phyloP scores from a whole-genome alignment of 1,139 yeast species.

The Yamadazyma membranifaciens region DNA sequence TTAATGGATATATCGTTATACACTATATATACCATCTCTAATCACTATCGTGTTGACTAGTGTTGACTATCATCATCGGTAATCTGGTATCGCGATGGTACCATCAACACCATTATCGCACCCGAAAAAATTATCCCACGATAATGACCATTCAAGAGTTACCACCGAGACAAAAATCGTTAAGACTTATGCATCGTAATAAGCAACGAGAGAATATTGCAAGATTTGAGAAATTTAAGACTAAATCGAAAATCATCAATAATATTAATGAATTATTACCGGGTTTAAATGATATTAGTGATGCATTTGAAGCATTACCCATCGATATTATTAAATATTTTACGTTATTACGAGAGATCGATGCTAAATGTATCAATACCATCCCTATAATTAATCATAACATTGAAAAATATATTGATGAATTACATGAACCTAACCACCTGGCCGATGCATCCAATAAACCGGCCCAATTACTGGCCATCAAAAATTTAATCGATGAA shows the following conservation, averaged over 20 bases:
- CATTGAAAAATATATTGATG: slow-evolving; percentile 55
- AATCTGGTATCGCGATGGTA: too few species aligned
- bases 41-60: too few species aligned
- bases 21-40: too few species aligned
- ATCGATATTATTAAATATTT: slow-evolving; percentile 78
- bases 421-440: slow-evolving; percentile 27
- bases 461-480: slow-evolving; percentile 25
- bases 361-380: slow-evolving; percentile 83
- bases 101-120: not conserved
- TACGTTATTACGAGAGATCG: slow-evolving; percentile 87
- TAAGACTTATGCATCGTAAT: slow-evolving; percentile 39
- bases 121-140: not conserved
- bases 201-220: slow-evolving; percentile 19
- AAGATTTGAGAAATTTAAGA: slow-evolving; percentile 35
- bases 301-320: slow-evolving; percentile 91
- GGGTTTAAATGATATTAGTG: slow-evolving; percentile 88
- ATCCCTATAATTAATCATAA: slow-evolving; percentile 64
- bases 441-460: slow-evolving; percentile 8
- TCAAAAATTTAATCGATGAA: slow-evolving; percentile 56
- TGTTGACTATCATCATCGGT: too few species aligned
- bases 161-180: slow-evolving; percentile 51
- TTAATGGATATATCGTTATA: too few species aligned
- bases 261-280: slow-evolving; percentile 58
- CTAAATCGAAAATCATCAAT: slow-evolving; percentile 31
- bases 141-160: slow-evolving; percentile 34